A percentile compares a stretch with the other conserved stretches of the same genome.
Evolutionary conservation across 176 grass and related monocot species (phyloP).

Genomic region (Ensete glaucum): DNA sequence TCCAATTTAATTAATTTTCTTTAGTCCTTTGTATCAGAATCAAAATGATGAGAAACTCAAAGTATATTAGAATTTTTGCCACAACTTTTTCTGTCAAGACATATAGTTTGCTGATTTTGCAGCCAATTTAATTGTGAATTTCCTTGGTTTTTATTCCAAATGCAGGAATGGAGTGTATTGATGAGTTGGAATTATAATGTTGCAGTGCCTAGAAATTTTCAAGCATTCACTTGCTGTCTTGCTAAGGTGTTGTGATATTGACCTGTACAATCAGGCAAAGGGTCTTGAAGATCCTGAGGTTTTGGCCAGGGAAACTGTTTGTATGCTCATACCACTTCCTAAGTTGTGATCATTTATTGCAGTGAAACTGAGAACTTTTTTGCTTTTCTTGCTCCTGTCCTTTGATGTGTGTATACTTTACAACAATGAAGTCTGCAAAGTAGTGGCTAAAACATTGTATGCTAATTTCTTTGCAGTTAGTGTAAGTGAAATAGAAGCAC

Average conservation of each 20-base stretch:
- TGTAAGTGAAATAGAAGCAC: conserved; percentile 74
- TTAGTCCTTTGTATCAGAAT: too few species aligned
- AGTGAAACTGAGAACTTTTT: not conserved
- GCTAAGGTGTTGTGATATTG: conserved; percentile 57
- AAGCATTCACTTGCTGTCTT: conserved; percentile 46
- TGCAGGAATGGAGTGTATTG: conserved; percentile 15
- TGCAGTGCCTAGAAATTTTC: conserved; percentile 71
- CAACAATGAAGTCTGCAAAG: not conserved
- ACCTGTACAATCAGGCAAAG: conserved; percentile 51
- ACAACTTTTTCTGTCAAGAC: not conserved
- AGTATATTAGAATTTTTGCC: not conserved
- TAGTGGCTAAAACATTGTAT: not conserved
- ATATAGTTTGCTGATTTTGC: not conserved
- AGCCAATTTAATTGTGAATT: not conserved
- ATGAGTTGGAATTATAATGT: conserved; percentile 41
- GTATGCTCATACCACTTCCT: conserved; percentile 31
- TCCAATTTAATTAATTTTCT: too few species aligned
- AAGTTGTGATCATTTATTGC: not conserved
- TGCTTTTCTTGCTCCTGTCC: not conserved
- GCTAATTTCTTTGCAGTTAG: conserved; percentile 45
- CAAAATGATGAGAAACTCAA: not conserved
- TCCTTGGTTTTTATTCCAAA: too few species aligned
- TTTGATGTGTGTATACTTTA: not conserved
- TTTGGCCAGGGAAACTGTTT: conserved; percentile 80
- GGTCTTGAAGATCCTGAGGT: conserved; percentile 63